A percentile compares a stretch with the other conserved stretches of the same genome.
Evolutionary conservation across 2,329 filamentous ascomycete genomes (phyloP).

Genomic region (Eurotiales sp.): DNA sequence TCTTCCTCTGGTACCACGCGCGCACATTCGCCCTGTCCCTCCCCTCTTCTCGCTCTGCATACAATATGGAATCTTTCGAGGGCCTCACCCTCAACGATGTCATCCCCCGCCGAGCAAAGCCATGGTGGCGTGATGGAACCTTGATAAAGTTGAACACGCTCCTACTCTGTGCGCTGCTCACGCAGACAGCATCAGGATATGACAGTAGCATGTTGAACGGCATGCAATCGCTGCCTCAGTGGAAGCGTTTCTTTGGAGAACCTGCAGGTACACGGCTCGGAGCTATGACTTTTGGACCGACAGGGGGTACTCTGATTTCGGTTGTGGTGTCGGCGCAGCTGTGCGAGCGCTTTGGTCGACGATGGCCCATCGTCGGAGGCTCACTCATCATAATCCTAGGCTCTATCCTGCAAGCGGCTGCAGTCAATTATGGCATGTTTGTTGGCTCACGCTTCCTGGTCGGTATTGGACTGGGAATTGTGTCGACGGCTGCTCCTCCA

Average conservation of each 20-base stretch:
- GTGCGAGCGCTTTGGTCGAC: constrained; percentile 22
- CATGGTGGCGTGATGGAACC: no score
- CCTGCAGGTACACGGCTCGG: constrained; percentile 39
- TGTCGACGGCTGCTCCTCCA: constrained; percentile 27
- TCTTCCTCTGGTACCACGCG: no score
- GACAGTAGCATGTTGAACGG: constrained; percentile 42
- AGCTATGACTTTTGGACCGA: constrained; percentile 38
- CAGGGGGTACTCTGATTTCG: constrained; percentile 17
- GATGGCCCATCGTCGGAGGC: constrained; percentile 23
- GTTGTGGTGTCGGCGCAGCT: constrained; percentile 17
- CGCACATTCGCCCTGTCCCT: no score
- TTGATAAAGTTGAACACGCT: no score
- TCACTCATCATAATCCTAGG: constrained; percentile 27
- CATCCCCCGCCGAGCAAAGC: constrained; percentile 10
- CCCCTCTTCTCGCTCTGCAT: no score
- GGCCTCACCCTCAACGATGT: constrained; percentile 16
- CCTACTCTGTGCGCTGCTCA: no score
- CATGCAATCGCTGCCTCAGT: constrained; percentile 38
- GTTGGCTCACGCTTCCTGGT: constrained; percentile 32
- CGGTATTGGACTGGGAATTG: constrained; percentile 31
- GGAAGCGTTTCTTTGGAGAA: constrained; percentile 35
- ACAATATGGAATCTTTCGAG: constrained; percentile 3
- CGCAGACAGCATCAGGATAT: no score
- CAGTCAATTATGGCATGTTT: constrained; percentile 25
- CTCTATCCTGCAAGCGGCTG: constrained; percentile 22